phyloP scores from a whole-genome alignment of 371 early-diverging fungal genomes.

The Coemansia sp. region DNA sequence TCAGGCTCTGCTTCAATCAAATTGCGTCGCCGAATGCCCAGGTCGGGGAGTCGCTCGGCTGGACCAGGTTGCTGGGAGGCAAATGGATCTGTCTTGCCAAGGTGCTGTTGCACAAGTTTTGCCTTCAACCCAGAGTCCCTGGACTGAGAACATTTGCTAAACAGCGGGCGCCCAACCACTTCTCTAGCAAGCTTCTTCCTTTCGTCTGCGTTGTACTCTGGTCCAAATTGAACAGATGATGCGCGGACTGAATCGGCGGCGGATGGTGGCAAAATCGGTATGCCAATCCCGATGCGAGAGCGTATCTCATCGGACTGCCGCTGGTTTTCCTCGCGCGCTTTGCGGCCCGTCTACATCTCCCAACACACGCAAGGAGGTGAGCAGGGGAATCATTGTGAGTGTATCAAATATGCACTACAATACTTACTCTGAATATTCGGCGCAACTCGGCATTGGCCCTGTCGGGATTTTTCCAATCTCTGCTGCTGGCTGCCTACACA shows the following conservation, averaged over 20 bases:
- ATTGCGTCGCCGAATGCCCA: slow-evolving; percentile 12
- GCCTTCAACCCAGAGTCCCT: not conserved
- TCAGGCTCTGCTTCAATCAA: not conserved
- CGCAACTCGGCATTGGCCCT: slow-evolving; percentile 68
- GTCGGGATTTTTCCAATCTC: slow-evolving; percentile 70
- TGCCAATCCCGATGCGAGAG: slow-evolving; percentile 59
- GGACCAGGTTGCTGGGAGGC: slow-evolving; percentile 10
- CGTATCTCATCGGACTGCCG: slow-evolving; percentile 57
- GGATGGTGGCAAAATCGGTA: slow-evolving; percentile 60
- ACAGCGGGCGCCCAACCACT: slow-evolving; percentile 9
- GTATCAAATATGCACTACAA: too few relatives aligned
- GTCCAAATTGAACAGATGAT: slow-evolving; percentile 8
- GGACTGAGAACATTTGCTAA: not conserved
- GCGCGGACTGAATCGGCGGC: slow-evolving; percentile 52
- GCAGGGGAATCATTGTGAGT: too few relatives aligned
- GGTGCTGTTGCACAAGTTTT: slow-evolving; percentile 6
- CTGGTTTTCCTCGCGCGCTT: slow-evolving; percentile 51
- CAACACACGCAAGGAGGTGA: too few relatives aligned
- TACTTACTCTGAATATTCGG: slow-evolving; percentile 61
- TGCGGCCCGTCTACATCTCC: slow-evolving; percentile 55
- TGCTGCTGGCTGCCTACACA: slow-evolving; percentile 54
- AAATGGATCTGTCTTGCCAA: slow-evolving; percentile 24
- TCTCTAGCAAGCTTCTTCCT: slow-evolving; percentile 2
- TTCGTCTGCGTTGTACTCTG: not conserved
- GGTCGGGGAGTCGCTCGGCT: not conserved